Evolutionary conservation across 2,329 filamentous ascomycete genomes (phyloP).

Genomic region (Phaeosphaeriaceae sp.): DNA sequence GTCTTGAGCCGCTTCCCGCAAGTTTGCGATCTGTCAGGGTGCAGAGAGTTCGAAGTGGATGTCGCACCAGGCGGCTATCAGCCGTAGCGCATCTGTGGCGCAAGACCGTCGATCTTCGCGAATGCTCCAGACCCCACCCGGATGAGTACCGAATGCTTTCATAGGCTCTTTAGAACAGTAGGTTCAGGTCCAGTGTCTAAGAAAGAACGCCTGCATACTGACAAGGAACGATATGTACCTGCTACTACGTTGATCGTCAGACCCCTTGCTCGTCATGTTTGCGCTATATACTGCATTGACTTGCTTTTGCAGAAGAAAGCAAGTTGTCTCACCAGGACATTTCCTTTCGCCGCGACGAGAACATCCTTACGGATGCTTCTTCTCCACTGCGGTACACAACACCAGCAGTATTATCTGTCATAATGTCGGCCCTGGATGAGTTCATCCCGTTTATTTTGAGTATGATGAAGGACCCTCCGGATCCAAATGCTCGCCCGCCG

Average conservation of each 20-base stretch:
- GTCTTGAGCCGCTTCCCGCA: neutral
- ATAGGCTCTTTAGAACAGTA: neutral
- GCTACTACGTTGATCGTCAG: neutral
- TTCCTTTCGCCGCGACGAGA: neutral
- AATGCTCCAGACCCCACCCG: neutral
- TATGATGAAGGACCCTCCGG: slow-evolving; percentile 27
- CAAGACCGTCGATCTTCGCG: neutral
- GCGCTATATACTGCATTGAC: neutral
- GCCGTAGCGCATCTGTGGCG: neutral
- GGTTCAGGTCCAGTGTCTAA: neutral
- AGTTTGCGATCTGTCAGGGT: neutral
- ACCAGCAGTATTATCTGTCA: neutral
- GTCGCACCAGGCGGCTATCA: slow-evolving; percentile 1
- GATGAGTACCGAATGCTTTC: neutral
- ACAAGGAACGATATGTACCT: neutral
- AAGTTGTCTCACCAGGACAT: neutral
- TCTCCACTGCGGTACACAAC: neutral
- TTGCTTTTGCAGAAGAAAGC: neutral
- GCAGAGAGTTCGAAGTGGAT: neutral
- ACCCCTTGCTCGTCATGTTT: neutral
- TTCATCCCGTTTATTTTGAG: slow-evolving; percentile 18
- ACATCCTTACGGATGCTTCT: neutral
- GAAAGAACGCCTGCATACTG: neutral
- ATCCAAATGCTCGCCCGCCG: slow-evolving; percentile 31
- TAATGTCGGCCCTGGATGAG: slow-evolving; percentile 7